Evolutionary conservation across 805 yeast species (phyloP), one percentile per base, ranked within the genome.

Genomic region (Phaffomyces antillensis): DNA sequence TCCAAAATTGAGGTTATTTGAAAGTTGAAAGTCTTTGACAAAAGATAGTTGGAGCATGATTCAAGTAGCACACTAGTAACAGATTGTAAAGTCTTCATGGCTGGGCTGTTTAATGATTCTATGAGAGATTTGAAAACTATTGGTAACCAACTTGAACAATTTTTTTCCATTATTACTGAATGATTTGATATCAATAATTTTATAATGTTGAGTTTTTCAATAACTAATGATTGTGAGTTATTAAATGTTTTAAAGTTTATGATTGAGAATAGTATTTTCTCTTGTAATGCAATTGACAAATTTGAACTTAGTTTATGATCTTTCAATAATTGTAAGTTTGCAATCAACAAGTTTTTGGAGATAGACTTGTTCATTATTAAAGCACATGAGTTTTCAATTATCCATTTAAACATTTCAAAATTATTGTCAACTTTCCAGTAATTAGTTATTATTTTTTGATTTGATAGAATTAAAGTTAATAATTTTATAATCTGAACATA

Each of bases 121-220:
- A 33, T 23, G 7, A 40, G n/a, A n/a, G 37, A 35, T 15, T 53
- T 55, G 42, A 54, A 44, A 2, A 55, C 20, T 17, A 48, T 47
- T 0, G 48, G 42, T 3, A 56, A 7, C 63, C 63, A 59, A 15
- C 40, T 39, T 34, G 56, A 54, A 15, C 51, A 51, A 32, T 57
- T 54, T 38, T 56, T 59, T 38, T 55, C 61, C 63, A 59, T 59
- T 52, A 59, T 51, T 8, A 47, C 13, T 2, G 61, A 31, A 40
- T 45, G 46, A 24, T 48, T 42, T 2, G 38, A 11, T 1, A 59
- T 41, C 8, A 58, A 34, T 5, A 55, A 47, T 36, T 46, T 59
- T 16, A 59, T 32, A 6, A 58, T 44, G 28, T 47, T 44, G 8
- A 59, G 35, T 42, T 51, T 56, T 41, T 59, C 63, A 13, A 40